A percentile compares a stretch with the other conserved stretches of the same genome.
Evolutionary conservation across 1,139 yeast genomes (phyloP).

Genomic region (Candida glucosophila): DNA sequence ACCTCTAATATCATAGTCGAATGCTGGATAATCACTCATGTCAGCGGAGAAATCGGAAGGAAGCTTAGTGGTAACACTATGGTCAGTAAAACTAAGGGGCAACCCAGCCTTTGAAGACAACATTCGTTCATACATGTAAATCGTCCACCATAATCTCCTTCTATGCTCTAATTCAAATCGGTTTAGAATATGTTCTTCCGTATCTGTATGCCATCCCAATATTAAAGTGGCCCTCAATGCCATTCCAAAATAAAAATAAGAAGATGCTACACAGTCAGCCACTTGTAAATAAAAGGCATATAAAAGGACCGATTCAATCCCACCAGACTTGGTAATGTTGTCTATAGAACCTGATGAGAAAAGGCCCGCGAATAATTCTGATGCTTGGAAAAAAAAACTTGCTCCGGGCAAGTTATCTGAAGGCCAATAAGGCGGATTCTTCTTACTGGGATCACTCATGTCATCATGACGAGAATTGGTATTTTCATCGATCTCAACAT

Average conservation of each 20-base stretch:
- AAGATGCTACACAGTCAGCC: conserved; percentile 77
- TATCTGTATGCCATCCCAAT: conserved; percentile 79
- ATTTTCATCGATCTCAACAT: conserved; percentile 9
- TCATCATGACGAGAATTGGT: conserved; percentile 6
- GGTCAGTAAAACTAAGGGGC: conserved; percentile 72
- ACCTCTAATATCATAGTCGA: conserved; percentile 40
- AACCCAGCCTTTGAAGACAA: conserved; percentile 78
- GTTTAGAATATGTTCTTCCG: conserved; percentile 55
- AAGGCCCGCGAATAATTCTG: conserved; percentile 64
- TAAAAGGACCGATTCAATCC: conserved; percentile 68
- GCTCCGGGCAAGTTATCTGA: conserved; percentile 79
- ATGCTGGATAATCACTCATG: conserved; percentile 41
- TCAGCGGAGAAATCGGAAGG: conserved; percentile 66
- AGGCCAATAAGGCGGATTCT: too few species aligned
- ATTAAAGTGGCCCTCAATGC: conserved; percentile 69
- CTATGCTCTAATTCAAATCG: conserved; percentile 71
- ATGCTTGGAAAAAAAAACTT: conserved; percentile 67
- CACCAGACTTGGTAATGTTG: conserved; percentile 69
- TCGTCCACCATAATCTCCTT: conserved; percentile 86
- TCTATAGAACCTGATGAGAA: conserved; percentile 77
- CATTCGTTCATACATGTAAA: conserved; percentile 83
- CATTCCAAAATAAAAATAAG: conserved; percentile 72
- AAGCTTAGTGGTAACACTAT: conserved; percentile 65
- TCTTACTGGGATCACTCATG: conserved; percentile 2
- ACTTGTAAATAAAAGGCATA: conserved; percentile 80